Conservation (phyloP, 805 yeast genomes). For the Metschnikowia gruessii region DNA sequence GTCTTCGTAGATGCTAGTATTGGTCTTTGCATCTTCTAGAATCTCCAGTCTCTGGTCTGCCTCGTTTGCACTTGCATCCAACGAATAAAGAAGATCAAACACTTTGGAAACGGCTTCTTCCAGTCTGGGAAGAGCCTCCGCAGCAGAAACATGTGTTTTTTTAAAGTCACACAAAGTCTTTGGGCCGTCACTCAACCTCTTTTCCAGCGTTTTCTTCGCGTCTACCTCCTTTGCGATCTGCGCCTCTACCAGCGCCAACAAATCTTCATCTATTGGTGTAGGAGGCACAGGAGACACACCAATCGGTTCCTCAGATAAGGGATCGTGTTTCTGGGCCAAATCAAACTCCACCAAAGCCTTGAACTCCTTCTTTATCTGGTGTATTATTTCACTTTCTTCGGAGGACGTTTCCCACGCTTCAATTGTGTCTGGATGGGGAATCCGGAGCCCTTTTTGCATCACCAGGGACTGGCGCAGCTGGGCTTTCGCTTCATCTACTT, state of each 20-base stretch:
- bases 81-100: conserved; percentile 20
- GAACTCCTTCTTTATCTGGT: conserved; percentile 31
- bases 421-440: conserved; percentile 33
- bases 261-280: conserved; percentile 34
- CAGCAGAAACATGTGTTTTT: background rate
- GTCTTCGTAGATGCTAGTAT: background rate
- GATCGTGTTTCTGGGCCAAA: conserved; percentile 29
- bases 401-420: background rate
- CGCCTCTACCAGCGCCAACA: conserved; percentile 17
- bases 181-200: too few relatives aligned
- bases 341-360: conserved; percentile 42
- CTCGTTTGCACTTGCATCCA: conserved; percentile 11
- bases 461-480: conserved; percentile 43
- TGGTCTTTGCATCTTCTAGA: conserved; percentile 1
- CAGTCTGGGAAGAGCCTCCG: conserved; percentile 14
- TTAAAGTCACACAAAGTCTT: too few relatives aligned
- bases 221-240: conserved; percentile 19
- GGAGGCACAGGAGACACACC: conserved; percentile 6
- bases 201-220: background rate
- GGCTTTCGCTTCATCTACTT: conserved; percentile 3
- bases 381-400: conserved; percentile 8
- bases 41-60: conserved; percentile 6
- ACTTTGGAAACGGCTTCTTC: conserved; percentile 19
- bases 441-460: conserved; percentile 42
- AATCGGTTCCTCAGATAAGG: conserved; percentile 6